Base-by-base conservation (phyloP, 805 yeast species). In the Kuraishia capsulata region DNA sequence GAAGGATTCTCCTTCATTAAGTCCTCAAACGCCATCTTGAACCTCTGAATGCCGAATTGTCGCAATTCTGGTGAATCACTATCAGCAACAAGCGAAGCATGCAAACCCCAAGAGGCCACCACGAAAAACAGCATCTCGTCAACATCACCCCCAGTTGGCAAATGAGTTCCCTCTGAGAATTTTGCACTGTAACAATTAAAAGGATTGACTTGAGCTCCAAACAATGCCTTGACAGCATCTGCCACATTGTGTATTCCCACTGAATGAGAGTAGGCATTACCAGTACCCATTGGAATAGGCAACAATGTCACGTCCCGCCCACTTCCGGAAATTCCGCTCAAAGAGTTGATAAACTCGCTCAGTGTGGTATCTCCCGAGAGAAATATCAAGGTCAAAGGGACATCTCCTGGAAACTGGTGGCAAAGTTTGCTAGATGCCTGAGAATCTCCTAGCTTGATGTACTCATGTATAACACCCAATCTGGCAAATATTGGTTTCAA, bases 351-450 rank as follows among this genome's bases (percentile, higher is more conserved):
- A 37, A 89, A 74, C 54, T 89, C 97, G 36, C 72, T 76, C 4
- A 86, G 62, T 1, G 94, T 78, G 1, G 96, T 88, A 52, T 89
- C 97, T 2, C 97, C 97, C 29, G 94, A 81, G 6, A 89, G 56
- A 26, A 88, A 60, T 2, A 84, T 52, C 8, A 82, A 59, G 1
- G 82, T 71, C 19, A 64, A 51, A 10, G 43, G 34, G 8, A 41
- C 25, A 0, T 47, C 38, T 0, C 37, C 26, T n/a, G 51, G 45
- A 5, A 73, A 43, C 1, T 17, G 13, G 14, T 9, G 17, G 13
- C 17, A 9, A 11, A 28, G 31, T 6, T 13, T 6, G 13, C 14
- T 28, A 17, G 31, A 28, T 5, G 31, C 13, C 14, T 6, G 8
- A 17, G 31, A 6, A 13, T 28, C 17, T 17, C 14, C 31, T 6